phyloP scores from a whole-genome alignment of 768 basidiomycete genomes.

The Pleurotus giganteus region DNA sequence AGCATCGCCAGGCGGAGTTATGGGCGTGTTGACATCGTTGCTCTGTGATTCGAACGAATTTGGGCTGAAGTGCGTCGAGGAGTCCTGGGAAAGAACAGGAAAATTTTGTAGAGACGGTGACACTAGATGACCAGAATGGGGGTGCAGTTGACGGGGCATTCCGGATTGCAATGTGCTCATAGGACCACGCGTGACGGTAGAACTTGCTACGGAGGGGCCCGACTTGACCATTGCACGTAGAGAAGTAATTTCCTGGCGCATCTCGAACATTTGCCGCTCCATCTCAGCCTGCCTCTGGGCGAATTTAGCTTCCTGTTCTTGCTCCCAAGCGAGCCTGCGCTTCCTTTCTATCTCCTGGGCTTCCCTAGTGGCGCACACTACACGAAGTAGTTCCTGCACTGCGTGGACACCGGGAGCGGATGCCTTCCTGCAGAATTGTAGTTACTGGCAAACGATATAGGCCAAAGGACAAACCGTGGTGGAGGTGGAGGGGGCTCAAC shows the following conservation, averaged over 20 bases:
- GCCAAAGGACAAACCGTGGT: slow-evolving; percentile 31
- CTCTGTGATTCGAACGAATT: not conserved
- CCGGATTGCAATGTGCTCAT: not conserved
- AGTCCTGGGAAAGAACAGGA: slow-evolving; percentile 1
- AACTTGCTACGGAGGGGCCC: slow-evolving; percentile 11
- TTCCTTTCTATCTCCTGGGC: slow-evolving; percentile 59
- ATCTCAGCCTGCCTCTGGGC: slow-evolving; percentile 54
- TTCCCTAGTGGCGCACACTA: slow-evolving; percentile 54
- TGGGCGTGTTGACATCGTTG: not conserved
- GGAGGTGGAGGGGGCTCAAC: slow-evolving; percentile 41
- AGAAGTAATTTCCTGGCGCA: slow-evolving; percentile 50
- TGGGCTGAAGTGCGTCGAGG: not conserved
- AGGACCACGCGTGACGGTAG: not conserved
- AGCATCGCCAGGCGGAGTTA: slow-evolving; percentile 1
- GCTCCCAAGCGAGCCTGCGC: slow-evolving; percentile 65
- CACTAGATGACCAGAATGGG: not conserved
- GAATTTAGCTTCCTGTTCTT: slow-evolving; percentile 63
- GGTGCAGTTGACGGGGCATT: not conserved
- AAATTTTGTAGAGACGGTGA: not conserved
- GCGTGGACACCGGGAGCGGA: slow-evolving; percentile 38
- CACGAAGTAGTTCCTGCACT: slow-evolving; percentile 60
- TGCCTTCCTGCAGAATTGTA: slow-evolving; percentile 23
- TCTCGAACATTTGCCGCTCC: slow-evolving; percentile 51
- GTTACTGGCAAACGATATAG: not conserved
- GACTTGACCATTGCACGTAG: slow-evolving; percentile 40